Evolutionary conservation across 2,329 filamentous ascomycete genomes (phyloP).

Genomic region (Macrophomina phaseolina): DNA sequence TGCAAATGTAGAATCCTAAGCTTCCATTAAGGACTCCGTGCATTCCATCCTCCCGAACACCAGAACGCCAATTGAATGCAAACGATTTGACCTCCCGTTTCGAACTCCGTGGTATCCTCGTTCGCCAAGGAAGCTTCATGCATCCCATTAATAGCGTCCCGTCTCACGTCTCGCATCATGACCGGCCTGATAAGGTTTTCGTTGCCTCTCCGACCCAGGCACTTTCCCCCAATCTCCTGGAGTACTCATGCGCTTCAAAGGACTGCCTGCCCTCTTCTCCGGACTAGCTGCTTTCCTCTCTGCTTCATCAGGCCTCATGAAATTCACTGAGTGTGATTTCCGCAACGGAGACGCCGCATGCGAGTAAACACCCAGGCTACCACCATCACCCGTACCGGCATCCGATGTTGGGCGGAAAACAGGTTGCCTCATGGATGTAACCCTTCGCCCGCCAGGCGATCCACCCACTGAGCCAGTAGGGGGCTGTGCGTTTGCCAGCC

Average conservation of each 20-base stretch:
- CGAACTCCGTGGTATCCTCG: neutral
- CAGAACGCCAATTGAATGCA: neutral
- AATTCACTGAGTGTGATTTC: slow-evolving; percentile 71
- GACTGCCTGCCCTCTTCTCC: slow-evolving; percentile 46
- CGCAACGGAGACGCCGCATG: slow-evolving; percentile 84
- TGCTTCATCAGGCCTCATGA: slow-evolving; percentile 40
- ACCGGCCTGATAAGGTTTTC: slow-evolving; percentile 3
- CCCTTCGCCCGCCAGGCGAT: slow-evolving; percentile 53
- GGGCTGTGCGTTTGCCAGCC: neutral
- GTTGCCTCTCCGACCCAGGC: slow-evolving; percentile 11
- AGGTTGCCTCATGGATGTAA: slow-evolving; percentile 51
- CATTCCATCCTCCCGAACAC: neutral
- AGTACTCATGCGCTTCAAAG: slow-evolving; percentile 52
- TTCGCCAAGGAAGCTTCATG: neutral
- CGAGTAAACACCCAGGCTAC: slow-evolving; percentile 78
- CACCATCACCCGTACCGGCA: slow-evolving; percentile 64
- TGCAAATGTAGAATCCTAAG: too few relatives aligned
- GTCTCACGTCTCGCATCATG: neutral
- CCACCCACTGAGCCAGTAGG: slow-evolving; percentile 49
- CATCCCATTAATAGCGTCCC: slow-evolving; percentile 3
- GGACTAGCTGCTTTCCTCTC: slow-evolving; percentile 44
- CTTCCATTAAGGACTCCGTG: too few relatives aligned
- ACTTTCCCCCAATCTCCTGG: slow-evolving; percentile 31
- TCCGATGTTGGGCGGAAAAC: slow-evolving; percentile 55
- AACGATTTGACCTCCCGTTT: too few relatives aligned